Conservation (phyloP, 2,329 filamentous ascomycete genomes). For the Colletotrichum simmondsii region DNA sequence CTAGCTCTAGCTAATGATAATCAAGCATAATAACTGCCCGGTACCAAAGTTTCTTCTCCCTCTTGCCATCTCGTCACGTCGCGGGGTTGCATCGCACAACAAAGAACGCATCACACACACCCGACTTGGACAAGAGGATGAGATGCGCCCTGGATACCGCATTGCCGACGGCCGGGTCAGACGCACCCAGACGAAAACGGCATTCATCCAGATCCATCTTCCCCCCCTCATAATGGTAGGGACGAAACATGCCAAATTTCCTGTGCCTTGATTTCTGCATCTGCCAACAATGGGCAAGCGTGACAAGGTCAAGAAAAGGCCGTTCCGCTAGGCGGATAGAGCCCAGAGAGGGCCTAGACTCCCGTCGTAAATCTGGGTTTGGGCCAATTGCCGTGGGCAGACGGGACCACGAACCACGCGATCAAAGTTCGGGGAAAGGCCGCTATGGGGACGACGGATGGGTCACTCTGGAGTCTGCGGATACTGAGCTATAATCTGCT, state of each 20-base stretch:
- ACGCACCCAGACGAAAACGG: background rate
- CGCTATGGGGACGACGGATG: background rate
- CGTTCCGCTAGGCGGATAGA: background rate
- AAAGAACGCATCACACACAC: background rate
- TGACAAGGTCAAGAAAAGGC: background rate
- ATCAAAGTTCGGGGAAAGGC: slow-evolving; percentile 8
- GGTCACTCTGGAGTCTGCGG: background rate
- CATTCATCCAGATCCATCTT: background rate
- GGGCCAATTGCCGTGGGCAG: slow-evolving; percentile 16
- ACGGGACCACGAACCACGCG: background rate
- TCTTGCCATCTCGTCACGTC: background rate
- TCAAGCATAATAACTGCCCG: background rate
- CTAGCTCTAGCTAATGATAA: background rate
- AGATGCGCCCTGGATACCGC: slow-evolving; percentile 2
- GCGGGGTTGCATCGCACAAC: slow-evolving; percentile 12
- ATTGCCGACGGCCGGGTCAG: background rate
- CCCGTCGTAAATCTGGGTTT: slow-evolving; percentile 7
- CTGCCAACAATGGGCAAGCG: background rate
- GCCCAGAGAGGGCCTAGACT: background rate
- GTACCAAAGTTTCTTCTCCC: background rate
- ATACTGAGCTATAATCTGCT: slow-evolving; percentile 17
- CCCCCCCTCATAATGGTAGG: background rate
- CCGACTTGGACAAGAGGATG: too few species aligned
- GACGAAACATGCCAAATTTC: slow-evolving; percentile 24
- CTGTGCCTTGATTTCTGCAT: slow-evolving; percentile 31